phyloP scores from a whole-genome alignment of 2,329 filamentous ascomycete genomes.

The Pseudogymnoascus sp. region DNA sequence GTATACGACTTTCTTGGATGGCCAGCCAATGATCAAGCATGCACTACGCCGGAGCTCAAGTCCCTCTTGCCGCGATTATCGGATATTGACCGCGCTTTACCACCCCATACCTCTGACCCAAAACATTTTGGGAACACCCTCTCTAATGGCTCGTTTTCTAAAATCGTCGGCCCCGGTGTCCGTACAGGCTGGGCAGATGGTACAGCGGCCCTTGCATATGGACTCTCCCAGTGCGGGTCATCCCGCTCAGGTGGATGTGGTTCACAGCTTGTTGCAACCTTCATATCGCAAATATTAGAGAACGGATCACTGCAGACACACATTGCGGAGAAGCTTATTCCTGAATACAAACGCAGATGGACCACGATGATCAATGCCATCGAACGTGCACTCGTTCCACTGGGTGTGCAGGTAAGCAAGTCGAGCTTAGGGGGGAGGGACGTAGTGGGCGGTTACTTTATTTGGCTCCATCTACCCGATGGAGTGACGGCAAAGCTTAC shows the following conservation, averaged over 20 bases:
- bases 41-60: not conserved
- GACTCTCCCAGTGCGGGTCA: slow-evolving; percentile 42
- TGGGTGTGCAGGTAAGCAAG: slow-evolving; percentile 18
- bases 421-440: slow-evolving; percentile 7
- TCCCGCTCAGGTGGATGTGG: slow-evolving; percentile 27
- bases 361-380: slow-evolving; percentile 19
- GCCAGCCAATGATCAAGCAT: slow-evolving; percentile 26
- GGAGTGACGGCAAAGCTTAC: slow-evolving; percentile 35
- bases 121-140: slow-evolving; percentile 56
- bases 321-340: slow-evolving; percentile 44
- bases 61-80: slow-evolving; percentile 46
- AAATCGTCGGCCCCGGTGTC: slow-evolving; percentile 54
- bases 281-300: slow-evolving; percentile 41
- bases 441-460: slow-evolving; percentile 53
- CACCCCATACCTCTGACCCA: slow-evolving; percentile 37
- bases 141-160: slow-evolving; percentile 62
- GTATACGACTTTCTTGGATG: slow-evolving; percentile 65
- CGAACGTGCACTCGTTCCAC: slow-evolving; percentile 17
- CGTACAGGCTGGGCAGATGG: slow-evolving; percentile 58
- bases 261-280: slow-evolving; percentile 24
- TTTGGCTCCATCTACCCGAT: slow-evolving; percentile 51
- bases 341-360: slow-evolving; percentile 40
- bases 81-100: slow-evolving; percentile 47
- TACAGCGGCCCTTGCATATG: slow-evolving; percentile 47
- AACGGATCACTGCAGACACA: slow-evolving; percentile 44